These are phyloP conservation scores for Centrapalus pauciflorus DNA, from an alignment of 129 eudicot genomes.

Conservation along the genomic window DNA sequence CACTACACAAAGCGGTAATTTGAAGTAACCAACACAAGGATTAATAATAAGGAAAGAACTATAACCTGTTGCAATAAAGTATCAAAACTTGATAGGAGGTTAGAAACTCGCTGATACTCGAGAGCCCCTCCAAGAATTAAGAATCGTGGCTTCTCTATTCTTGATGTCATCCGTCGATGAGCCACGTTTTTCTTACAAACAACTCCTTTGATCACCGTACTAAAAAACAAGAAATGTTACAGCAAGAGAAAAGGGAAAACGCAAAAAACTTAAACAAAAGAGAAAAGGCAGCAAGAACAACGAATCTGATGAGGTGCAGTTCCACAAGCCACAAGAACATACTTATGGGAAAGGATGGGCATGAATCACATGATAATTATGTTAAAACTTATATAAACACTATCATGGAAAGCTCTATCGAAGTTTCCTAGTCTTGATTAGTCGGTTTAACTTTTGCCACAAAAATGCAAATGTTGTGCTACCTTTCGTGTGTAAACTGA, in stretches of 20 bases:
- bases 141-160: conserved; percentile 75
- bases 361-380: background rate
- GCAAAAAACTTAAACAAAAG: background rate
- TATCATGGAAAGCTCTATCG: background rate
- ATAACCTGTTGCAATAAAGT: conserved; percentile 91
- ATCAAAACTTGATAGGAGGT: conserved; percentile 84
- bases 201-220: conserved; percentile 85
- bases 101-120: conserved; percentile 96
- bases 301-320: background rate
- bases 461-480: background rate
- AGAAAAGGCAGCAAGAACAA: background rate
- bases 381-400: background rate
- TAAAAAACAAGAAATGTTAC: conserved; percentile 27
- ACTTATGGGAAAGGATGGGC: background rate
- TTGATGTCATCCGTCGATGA: conserved; percentile 86
- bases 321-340: background rate
- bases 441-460: background rate
- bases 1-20: conserved; percentile 3
- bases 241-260: background rate
- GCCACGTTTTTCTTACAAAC: conserved; percentile 98
- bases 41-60: background rate
- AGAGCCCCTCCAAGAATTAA: conserved; percentile 97
- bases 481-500: background rate
- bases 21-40: background rate
- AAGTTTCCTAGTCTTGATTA: background rate